These are phyloP conservation scores for Chrysochromulina parva DNA, from an alignment of 78 protist species.

Conservation along the genomic window DNA sequence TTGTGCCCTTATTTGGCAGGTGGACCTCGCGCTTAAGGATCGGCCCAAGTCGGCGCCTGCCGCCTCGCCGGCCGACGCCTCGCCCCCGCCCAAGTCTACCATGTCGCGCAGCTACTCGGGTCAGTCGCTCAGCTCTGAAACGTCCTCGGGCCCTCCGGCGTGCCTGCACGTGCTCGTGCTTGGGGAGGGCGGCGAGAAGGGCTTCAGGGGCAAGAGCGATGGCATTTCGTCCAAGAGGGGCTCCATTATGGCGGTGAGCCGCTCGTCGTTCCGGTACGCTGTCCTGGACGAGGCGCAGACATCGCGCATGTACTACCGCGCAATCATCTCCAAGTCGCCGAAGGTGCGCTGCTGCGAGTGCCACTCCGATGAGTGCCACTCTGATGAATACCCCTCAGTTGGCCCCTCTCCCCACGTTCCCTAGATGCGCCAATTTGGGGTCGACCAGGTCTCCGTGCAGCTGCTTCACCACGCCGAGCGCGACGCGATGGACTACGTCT, in stretches of 20 bases:
- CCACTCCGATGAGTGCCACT: no score
- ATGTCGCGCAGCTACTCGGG: background rate
- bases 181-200: background rate
- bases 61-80: background rate
- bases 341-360: background rate
- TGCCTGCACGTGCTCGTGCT: slow-evolving; percentile 3
- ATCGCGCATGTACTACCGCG: background rate
- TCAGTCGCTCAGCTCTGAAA: background rate
- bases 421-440: no score
- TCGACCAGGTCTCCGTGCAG: slow-evolving; percentile 50
- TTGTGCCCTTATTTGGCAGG: no score
- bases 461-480: slow-evolving; percentile 10
- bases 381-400: no score
- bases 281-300: background rate
- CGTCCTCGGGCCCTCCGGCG: background rate
- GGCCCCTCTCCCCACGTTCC: no score
- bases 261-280: background rate
- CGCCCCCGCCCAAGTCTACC: background rate
- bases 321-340: background rate
- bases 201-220: background rate
- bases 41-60: no score
- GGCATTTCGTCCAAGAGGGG: background rate
- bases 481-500: background rate
- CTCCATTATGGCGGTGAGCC: background rate
- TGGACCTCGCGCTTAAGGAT: background rate